A percentile compares a stretch with the other conserved stretches of the same genome.
phyloP scores from a whole-genome alignment of 768 basidiomycete genomes.

The Gloeophyllum trabeum region DNA sequence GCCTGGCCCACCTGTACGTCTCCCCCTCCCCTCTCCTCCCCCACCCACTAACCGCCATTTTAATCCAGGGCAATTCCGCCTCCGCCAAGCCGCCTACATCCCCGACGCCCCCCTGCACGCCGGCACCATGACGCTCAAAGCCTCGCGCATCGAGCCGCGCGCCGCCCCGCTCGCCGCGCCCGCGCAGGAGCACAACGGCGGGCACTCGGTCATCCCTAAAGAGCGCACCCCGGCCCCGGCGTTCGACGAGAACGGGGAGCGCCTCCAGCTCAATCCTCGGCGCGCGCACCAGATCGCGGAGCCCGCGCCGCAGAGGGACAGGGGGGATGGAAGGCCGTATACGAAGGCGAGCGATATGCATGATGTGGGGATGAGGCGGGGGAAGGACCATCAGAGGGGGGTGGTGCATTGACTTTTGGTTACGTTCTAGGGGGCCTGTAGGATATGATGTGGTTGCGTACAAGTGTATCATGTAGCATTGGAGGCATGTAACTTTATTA shows the following conservation, averaged over 20 bases:
- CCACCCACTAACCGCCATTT: neutral
- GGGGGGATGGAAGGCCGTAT: constrained; percentile 5
- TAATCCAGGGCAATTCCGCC: neutral
- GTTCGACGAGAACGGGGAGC: neutral
- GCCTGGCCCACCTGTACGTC: neutral
- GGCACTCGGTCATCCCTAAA: neutral
- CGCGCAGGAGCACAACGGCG: neutral
- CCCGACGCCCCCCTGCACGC: neutral
- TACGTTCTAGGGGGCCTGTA: too few species aligned
- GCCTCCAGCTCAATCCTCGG: neutral
- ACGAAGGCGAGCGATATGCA: too few species aligned
- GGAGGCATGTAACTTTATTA: too few species aligned
- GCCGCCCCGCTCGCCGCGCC: neutral
- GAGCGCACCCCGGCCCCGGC: neutral
- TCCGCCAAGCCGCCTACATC: neutral
- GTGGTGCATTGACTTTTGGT: too few species aligned
- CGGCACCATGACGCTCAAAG: neutral
- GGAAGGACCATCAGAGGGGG: too few species aligned
- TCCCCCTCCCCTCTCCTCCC: neutral
- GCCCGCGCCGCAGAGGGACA: constrained; percentile 5
- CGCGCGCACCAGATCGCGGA: constrained; percentile 3
- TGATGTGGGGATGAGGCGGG: too few species aligned
- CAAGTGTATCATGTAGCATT: too few species aligned
- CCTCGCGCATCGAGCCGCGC: neutral
- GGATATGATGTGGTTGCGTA: too few species aligned